These are phyloP conservation scores for Chalciporus pseudorubinellus DNA, from an alignment of 768 basidiomycete species.

Conservation along the genomic window DNA sequence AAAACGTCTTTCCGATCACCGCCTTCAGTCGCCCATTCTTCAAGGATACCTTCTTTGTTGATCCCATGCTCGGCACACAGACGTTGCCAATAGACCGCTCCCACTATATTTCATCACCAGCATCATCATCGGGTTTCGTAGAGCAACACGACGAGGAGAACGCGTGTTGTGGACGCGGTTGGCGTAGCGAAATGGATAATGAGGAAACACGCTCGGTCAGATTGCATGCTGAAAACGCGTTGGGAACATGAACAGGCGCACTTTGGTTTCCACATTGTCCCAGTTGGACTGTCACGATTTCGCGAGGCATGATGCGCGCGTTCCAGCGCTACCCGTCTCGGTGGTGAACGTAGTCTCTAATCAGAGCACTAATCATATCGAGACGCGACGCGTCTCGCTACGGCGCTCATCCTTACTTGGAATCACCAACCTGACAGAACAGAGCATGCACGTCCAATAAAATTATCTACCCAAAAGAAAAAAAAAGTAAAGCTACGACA, in stretches of 20 bases:
- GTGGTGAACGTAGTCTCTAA: slow-evolving; percentile 1
- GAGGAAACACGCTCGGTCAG: not conserved
- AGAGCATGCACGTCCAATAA: slow-evolving; percentile 18
- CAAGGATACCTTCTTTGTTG: slow-evolving; percentile 90
- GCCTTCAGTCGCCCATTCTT: slow-evolving; percentile 95
- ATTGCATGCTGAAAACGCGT: not conserved
- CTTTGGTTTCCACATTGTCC: slow-evolving; percentile 95
- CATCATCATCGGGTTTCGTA: not conserved
- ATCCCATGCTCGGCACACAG: slow-evolving; percentile 99
- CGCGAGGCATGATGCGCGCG: slow-evolving; percentile 62
- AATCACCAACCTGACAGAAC: not conserved
- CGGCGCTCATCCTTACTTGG: not conserved
- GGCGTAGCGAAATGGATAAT: no score
- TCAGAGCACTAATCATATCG: slow-evolving; percentile 1
- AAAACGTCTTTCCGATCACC: slow-evolving; percentile 99
- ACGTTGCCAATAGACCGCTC: slow-evolving; percentile 97
- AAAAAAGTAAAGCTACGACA: slow-evolving; percentile 1
- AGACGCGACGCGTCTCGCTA: slow-evolving; percentile 7
- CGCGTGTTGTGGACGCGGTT: no score
- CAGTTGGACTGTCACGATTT: slow-evolving; percentile 80
- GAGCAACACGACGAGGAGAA: no score
- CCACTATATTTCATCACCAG: slow-evolving; percentile 55
- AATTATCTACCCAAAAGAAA: slow-evolving; percentile 13
- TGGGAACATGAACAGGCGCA: slow-evolving; percentile 35
- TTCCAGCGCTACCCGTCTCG: slow-evolving; percentile 4